Percentiles rank a stretch among this genome's conserved stretches.
Conservation (phyloP, 2,329 filamentous ascomycete genomes). For the Colletotrichum truncatum region DNA sequence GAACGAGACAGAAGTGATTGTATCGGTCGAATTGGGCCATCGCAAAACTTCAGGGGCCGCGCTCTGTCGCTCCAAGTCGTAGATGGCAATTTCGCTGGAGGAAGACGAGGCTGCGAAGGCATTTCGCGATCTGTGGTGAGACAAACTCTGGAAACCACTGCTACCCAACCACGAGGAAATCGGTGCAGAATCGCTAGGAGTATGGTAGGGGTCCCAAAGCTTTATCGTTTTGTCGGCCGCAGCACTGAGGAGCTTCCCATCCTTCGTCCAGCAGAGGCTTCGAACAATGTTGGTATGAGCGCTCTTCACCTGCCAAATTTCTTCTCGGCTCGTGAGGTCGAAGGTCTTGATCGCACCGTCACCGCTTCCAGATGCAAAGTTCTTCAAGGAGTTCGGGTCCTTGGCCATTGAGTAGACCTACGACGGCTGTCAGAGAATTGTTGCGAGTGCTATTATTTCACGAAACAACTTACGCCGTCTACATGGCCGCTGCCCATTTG, state of each 20-base stretch:
- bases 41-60: conserved; percentile 83
- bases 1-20: conserved; percentile 87
- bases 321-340: conserved; percentile 69
- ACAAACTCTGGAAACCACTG: conserved; percentile 78
- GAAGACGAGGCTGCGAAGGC: conserved; percentile 83
- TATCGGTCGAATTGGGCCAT: conserved; percentile 91
- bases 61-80: conserved; percentile 84
- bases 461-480: conserved; percentile 79
- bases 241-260: conserved; percentile 86
- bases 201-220: conserved; percentile 89
- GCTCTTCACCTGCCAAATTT: conserved; percentile 76
- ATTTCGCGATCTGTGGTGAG: conserved; percentile 81
- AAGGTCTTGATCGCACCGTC: conserved; percentile 85
- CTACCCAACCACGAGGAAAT: conserved; percentile 74
- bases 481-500: conserved; percentile 92
- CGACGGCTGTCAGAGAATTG: neutral
- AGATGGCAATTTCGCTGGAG: conserved; percentile 83
- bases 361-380: conserved; percentile 84
- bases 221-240: conserved; percentile 89
- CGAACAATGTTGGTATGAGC: conserved; percentile 96
- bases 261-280: conserved; percentile 87
- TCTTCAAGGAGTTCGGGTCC: conserved; percentile 77
- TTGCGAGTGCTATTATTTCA: neutral
- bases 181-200: conserved; percentile 73
- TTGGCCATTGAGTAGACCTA: conserved; percentile 78